Evolutionary conservation across 768 basidiomycete genomes (phyloP).

Genomic region (Suillus subaureus): DNA sequence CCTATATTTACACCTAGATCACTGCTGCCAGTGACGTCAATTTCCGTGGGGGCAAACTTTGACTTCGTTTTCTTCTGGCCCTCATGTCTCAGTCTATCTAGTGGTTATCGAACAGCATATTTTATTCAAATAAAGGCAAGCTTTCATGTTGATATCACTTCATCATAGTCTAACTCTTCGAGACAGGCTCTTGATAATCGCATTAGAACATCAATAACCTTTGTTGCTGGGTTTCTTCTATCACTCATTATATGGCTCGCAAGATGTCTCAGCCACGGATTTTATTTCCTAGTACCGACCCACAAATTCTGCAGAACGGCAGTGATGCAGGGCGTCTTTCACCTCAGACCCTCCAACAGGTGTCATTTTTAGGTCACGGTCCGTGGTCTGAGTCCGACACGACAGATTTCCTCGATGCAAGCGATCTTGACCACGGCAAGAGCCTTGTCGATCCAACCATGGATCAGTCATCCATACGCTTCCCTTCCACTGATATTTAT

Average conservation of each 20-base stretch:
- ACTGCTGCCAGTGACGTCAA: constrained; percentile 3
- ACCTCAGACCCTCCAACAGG: constrained; percentile 64
- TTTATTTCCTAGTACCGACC: constrained; percentile 29
- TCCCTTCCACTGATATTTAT: neutral
- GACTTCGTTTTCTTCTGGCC: neutral
- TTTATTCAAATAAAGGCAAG: neutral
- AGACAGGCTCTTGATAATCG: neutral
- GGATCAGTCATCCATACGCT: constrained; percentile 8
- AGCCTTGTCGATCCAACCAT: constrained; percentile 9
- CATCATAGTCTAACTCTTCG: neutral
- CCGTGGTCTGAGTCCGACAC: constrained; percentile 19
- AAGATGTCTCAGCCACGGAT: constrained; percentile 27
- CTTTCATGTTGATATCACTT: no score
- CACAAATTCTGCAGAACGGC: constrained; percentile 36
- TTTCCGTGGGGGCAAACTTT: constrained; percentile 2
- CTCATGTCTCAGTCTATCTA: constrained; percentile 4
- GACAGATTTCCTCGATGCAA: constrained; percentile 11
- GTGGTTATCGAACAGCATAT: neutral
- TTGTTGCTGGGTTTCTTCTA: neutral
- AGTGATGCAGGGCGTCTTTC: constrained; percentile 62
- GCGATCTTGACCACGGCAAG: neutral
- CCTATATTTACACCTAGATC: neutral
- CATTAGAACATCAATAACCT: neutral
- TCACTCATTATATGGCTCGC: constrained; percentile 20
- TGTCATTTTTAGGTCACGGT: constrained; percentile 17